These are phyloP conservation scores for Diplodia seriata DNA, from an alignment of 2,329 filamentous ascomycete genomes.

Conservation along the genomic window DNA sequence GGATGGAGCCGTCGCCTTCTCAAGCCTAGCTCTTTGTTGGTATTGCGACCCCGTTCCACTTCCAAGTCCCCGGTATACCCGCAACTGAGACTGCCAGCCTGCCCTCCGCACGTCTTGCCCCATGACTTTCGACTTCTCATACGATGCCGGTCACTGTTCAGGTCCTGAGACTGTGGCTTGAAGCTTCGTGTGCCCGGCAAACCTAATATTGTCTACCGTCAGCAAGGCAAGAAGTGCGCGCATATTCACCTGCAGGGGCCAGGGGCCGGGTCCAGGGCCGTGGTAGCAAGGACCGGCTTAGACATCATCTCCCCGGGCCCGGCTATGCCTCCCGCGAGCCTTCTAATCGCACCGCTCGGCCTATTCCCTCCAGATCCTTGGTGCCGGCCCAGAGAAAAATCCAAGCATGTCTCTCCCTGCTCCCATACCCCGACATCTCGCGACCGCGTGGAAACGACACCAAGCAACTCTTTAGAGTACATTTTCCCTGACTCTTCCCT, in stretches of 20 bases:
- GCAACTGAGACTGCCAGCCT: constrained; percentile 7
- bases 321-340: constrained; percentile 1
- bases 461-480: neutral
- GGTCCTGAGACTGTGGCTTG: neutral
- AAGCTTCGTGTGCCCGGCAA: constrained; percentile 8
- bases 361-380: constrained; percentile 6
- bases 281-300: constrained; percentile 4
- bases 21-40: constrained; percentile 9
- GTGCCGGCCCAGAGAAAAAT: constrained; percentile 7
- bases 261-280: neutral
- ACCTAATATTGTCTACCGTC: neutral
- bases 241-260: constrained; percentile 11
- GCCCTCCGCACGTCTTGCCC: neutral
- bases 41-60: constrained; percentile 7
- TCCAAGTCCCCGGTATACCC: neutral
- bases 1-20: constrained; percentile 13
- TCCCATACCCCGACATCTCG: constrained; percentile 6
- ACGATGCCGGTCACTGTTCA: no score
- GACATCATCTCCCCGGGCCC: constrained; percentile 12
- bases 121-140: no score
- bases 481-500: neutral
- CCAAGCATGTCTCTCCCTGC: constrained; percentile 16
- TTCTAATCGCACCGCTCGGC: constrained; percentile 19
- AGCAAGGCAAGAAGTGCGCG: constrained; percentile 16
- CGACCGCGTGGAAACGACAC: constrained; percentile 9